phyloP scores from a whole-genome alignment of 2,329 filamentous ascomycete genomes.

The Xylogone sp. region DNA sequence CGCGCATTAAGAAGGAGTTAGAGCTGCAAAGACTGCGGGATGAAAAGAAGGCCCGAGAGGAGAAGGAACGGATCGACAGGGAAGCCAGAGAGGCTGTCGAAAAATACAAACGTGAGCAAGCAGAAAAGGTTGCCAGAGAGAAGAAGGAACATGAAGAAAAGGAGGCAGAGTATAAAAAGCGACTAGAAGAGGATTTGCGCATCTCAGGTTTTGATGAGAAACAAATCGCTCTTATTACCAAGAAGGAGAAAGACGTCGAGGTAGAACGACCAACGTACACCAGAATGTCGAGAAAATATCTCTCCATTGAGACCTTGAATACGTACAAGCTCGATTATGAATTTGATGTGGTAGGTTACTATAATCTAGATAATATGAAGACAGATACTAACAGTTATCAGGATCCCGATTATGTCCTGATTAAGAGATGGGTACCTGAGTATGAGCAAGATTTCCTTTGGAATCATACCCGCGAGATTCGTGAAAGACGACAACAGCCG shows the following conservation, averaged over 20 bases:
- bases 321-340: conserved; percentile 55
- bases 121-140: conserved; percentile 28
- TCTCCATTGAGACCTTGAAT: conserved; percentile 59
- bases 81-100: conserved; percentile 47
- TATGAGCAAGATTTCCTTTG: conserved; percentile 69
- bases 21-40: conserved; percentile 44
- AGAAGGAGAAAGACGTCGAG: conserved; percentile 47
- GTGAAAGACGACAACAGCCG: conserved; percentile 19
- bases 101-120: conserved; percentile 41
- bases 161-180: conserved; percentile 36
- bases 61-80: conserved; percentile 45
- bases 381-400: conserved; percentile 35
- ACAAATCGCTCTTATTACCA: conserved; percentile 55
- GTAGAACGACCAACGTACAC: conserved; percentile 53
- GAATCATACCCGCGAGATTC: conserved; percentile 61
- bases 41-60: conserved; percentile 39
- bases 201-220: conserved; percentile 56
- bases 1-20: conserved; percentile 48
- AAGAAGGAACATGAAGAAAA: conserved; percentile 32
- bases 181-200: conserved; percentile 54
- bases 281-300: conserved; percentile 57
- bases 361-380: not conserved
- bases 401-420: conserved; percentile 68
- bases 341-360: conserved; percentile 43
- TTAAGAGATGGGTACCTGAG: conserved; percentile 70